Base-by-base conservation (phyloP, 441 rosid genomes). In the Sinapis alba region DNA sequence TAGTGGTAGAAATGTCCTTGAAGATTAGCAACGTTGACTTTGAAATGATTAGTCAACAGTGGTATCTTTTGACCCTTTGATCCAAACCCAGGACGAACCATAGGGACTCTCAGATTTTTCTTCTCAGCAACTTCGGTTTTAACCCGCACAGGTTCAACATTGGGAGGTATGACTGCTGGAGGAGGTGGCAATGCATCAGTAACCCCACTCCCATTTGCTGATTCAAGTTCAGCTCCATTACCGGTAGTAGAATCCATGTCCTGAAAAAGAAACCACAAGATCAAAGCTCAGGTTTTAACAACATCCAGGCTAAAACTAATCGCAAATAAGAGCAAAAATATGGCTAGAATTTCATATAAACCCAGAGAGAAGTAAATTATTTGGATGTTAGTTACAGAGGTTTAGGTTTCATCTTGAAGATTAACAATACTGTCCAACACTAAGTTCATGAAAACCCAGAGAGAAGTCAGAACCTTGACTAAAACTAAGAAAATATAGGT, bases 1-100 rank as follows among this genome's bases (percentile, higher is more conserved):
- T 89, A 87, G 24, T 87, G 92, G 57, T 47, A 89, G 76, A 85
- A 89, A 41, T 86, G 77, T 0, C 85, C 88, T 51, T 85, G 86
- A 15, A 71, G 68, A 56, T 71, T 84, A 20, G 81, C 68, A 1
- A 86, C 82, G 23, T 78, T 69, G 15, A 89, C 94, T 84, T 83
- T 84, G 34, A 85, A 89, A 69, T 89, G 92, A 51, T 87, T 89
- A 3, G 94, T 87, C 20, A 80, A 73, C 56, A 89, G 63, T 3
- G 41, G 32, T 3, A 89, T 78, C 75, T 77, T 86, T 15, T 85
- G 83, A 5, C 94, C 94, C 64, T 58, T 85, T 5, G 89, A 18
- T 47, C 87, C 90, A 62, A 70, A 61, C 7, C 86, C 88, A 4
- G 47, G 59, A 68, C 94, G 73, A 13, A 84, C 82, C 79, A 89